Base-by-base conservation (phyloP, 2,329 filamentous ascomycete species). In the Chrysoporthe cubensis region DNA sequence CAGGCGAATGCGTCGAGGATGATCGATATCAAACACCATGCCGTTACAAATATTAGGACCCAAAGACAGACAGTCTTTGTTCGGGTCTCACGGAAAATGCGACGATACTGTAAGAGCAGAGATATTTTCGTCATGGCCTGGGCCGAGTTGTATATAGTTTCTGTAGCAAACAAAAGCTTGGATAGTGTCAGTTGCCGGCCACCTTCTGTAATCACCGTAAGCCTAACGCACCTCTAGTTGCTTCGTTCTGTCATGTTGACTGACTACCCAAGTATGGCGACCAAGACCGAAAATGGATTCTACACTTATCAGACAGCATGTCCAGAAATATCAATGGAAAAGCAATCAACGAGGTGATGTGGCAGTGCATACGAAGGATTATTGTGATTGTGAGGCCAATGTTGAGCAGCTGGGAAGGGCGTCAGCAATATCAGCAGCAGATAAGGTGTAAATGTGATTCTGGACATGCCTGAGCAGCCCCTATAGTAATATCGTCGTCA, bases 51-150 rank as follows among this genome's bases (percentile, higher is more conserved):
- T 42, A 65, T 9, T 34, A 78, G 69, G 2, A 75, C 71, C 44
- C 66, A 72, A 3, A 72, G 63, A 32, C 74, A 75, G 7, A 74
- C 52, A 9, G 50, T 61, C 48, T 73, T 71, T 34, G 76, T 76
- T 18, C 61, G 66, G 1, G 65, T 63, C n/a, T 72, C 71, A 18
- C 73, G 64, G 65, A 81, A 80, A 32, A 81, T 78, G 32, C 78
- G 77, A 1, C 77, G 75, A 73, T 80, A 80, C 57, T 79, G 79
- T n/a, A 80, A 71, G 7, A 80, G 69, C 59, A 80, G 78, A 4
- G 78, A 78, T 18, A 77, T 72, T 71, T 80, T 81, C 69, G 76
- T 76, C 26, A 77, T 44, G 62, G 73, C 74, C 44, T 78, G 74
- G 14, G 74, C 70, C 26, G 75, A 32, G 70, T 78, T 79, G 72